phyloP scores from a whole-genome alignment of 768 basidiomycete species.

The Tulasnella calospora region DNA sequence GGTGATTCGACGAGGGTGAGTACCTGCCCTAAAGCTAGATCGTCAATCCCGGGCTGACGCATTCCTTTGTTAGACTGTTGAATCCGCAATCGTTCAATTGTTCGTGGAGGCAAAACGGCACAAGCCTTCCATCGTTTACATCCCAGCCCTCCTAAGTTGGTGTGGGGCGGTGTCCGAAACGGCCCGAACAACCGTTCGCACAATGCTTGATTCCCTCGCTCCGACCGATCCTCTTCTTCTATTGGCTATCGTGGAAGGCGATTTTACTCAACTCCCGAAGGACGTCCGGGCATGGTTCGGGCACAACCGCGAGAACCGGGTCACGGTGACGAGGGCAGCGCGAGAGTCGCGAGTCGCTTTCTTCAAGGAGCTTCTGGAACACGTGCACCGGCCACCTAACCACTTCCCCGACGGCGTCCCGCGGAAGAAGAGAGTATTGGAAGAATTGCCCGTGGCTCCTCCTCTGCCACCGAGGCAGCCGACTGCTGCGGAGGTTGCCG shows the following conservation, averaged over 20 bases:
- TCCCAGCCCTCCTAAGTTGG: slow-evolving; percentile 85
- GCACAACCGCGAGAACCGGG: slow-evolving; percentile 60
- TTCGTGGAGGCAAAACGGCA: slow-evolving; percentile 97
- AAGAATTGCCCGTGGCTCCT: slow-evolving; percentile 81
- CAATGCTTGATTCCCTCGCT: slow-evolving; percentile 85
- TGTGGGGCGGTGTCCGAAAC: slow-evolving; percentile 79
- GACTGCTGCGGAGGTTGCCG: slow-evolving; percentile 71
- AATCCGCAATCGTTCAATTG: slow-evolving; percentile 89
- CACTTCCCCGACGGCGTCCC: slow-evolving; percentile 86
- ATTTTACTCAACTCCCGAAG: slow-evolving; percentile 58
- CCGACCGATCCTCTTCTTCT: slow-evolving; percentile 93
- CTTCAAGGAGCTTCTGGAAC: slow-evolving; percentile 67
- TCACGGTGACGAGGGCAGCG: slow-evolving; percentile 55
- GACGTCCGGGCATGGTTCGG: slow-evolving; percentile 96
- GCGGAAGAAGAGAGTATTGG: slow-evolving; percentile 75
- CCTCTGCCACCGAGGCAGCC: slow-evolving; percentile 82
- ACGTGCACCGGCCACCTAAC: slow-evolving; percentile 71
- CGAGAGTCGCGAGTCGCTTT: slow-evolving; percentile 60
- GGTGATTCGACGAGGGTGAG: slow-evolving; percentile 84
- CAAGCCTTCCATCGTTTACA: slow-evolving; percentile 92
- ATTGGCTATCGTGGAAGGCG: slow-evolving; percentile 81
- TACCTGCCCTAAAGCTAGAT: neutral
- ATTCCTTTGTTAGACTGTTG: slow-evolving; percentile 57
- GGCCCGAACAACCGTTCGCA: slow-evolving; percentile 74
- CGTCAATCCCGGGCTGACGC: slow-evolving; percentile 19